Conservation (phyloP, 495 filamentous ascomycete species). For the Aspergillus diversus region DNA sequence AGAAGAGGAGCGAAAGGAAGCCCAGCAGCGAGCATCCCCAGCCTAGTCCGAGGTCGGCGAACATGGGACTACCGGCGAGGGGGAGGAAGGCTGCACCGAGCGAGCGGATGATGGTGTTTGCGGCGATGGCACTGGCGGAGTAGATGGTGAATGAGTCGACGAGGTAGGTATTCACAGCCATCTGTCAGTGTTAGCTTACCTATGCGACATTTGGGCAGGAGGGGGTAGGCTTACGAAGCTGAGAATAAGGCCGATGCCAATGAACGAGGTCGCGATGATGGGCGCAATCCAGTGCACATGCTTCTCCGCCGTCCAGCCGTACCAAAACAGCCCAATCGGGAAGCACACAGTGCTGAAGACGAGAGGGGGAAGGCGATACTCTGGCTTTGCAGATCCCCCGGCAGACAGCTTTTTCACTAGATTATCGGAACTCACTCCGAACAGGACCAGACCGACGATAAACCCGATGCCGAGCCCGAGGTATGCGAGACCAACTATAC, state of each 20-base stretch:
- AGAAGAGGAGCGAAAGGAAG: slow-evolving; percentile 62
- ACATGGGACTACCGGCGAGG: slow-evolving; percentile 64
- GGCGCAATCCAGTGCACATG: slow-evolving; percentile 36
- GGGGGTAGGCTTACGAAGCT: slow-evolving; percentile 19
- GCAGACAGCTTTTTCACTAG: slow-evolving; percentile 59
- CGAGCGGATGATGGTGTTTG: slow-evolving; percentile 57
- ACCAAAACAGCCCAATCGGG: slow-evolving; percentile 34
- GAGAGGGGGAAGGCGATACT: slow-evolving; percentile 67
- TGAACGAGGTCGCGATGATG: slow-evolving; percentile 29
- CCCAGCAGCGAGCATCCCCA: slow-evolving; percentile 70
- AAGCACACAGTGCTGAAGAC: slow-evolving; percentile 54
- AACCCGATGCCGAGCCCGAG: slow-evolving; percentile 64
- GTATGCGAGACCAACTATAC: slow-evolving; percentile 62
- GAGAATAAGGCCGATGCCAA: slow-evolving; percentile 31
- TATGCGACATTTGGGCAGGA: not conserved
- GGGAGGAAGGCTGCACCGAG: slow-evolving; percentile 65
- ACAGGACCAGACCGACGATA: slow-evolving; percentile 44
- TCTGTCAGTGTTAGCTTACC: not conserved
- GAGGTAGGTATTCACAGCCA: slow-evolving; percentile 37
- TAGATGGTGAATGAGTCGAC: slow-evolving; percentile 36
- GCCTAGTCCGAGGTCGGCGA: slow-evolving; percentile 58
- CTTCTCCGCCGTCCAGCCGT: slow-evolving; percentile 33
- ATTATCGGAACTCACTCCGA: slow-evolving; percentile 57
- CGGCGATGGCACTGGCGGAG: slow-evolving; percentile 63
- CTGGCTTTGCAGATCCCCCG: slow-evolving; percentile 57